These are phyloP conservation scores for Ogataea pilisensis DNA, from an alignment of 805 yeast species.

Conservation along the genomic window DNA sequence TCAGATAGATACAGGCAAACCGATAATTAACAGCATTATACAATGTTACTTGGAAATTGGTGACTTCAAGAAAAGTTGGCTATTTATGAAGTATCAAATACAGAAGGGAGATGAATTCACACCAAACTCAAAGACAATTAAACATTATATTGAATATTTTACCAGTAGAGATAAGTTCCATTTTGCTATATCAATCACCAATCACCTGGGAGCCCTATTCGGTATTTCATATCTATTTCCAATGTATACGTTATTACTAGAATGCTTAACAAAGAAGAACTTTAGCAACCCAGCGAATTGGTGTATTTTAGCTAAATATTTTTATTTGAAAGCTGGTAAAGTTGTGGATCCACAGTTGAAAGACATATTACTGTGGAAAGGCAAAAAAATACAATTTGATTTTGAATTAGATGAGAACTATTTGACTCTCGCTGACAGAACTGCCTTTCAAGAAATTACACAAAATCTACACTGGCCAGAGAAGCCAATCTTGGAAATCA, in stretches of 20 bases:
- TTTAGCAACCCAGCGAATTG: conserved; percentile 4
- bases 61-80: conserved; percentile 7
- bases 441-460: conserved; percentile 3
- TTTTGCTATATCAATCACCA: conserved; percentile 8
- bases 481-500: conserved; percentile 1
- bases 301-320: conserved; percentile 8
- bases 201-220: conserved; percentile 3
- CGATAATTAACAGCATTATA: conserved; percentile 5
- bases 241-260: conserved; percentile 4
- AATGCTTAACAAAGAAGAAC: neutral
- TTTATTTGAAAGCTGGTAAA: conserved; percentile 3
- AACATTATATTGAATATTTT: conserved; percentile 7
- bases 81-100: conserved; percentile 1
- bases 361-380: conserved; percentile 1
- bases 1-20: conserved; percentile 4
- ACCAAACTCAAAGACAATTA: conserved; percentile 9
- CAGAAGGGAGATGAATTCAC: neutral
- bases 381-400: conserved; percentile 1
- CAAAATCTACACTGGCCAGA: conserved; percentile 7
- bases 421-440: neutral
- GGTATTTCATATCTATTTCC: conserved; percentile 2
- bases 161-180: conserved; percentile 3
- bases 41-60: conserved; percentile 4
- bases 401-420: conserved; percentile 3
- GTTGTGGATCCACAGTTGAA: neutral